Percentiles rank a stretch among this genome's conserved stretches.
These are phyloP conservation scores for Penicillium bovifimosum DNA, from an alignment of 495 filamentous ascomycete genomes.

Conservation along the genomic window DNA sequence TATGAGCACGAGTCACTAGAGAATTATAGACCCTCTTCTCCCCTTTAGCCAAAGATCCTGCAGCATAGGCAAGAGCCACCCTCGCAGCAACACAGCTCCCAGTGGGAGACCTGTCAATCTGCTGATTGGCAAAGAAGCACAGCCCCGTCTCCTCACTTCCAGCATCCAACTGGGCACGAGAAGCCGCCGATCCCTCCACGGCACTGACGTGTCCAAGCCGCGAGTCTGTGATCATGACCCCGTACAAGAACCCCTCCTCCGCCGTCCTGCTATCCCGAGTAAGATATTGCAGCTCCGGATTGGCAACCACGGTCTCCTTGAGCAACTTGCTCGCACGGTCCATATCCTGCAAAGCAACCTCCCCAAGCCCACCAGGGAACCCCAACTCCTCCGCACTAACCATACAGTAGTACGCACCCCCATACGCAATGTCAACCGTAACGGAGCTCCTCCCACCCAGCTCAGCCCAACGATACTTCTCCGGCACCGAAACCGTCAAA, in stretches of 20 bases:
- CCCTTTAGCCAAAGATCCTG: conserved; percentile 3
- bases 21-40: conserved; percentile 24
- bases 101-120: conserved; percentile 28
- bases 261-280: conserved; percentile 6
- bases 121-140: conserved; percentile 24
- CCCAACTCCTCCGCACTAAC: conserved; percentile 13
- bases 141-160: conserved; percentile 15
- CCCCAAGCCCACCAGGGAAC: conserved; percentile 6
- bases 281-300: conserved; percentile 5
- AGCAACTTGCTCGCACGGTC: conserved; percentile 16
- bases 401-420: conserved; percentile 13
- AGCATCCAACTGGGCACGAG: conserved; percentile 7
- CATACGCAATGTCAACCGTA: conserved; percentile 12
- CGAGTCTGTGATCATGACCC: conserved; percentile 15
- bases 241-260: conserved; percentile 14
- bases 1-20: conserved; percentile 8
- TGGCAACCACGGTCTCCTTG: conserved; percentile 10
- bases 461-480: conserved; percentile 14
- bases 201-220: conserved; percentile 24
- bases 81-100: conserved; percentile 22
- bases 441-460: conserved; percentile 2
- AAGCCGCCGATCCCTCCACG: conserved; percentile 6
- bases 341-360: conserved; percentile 10
- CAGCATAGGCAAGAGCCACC: conserved; percentile 19
- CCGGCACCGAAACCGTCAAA: conserved; percentile 9